These are phyloP conservation scores for Venturia carpophila DNA, from an alignment of 2,329 filamentous ascomycete species.

Conservation along the genomic window DNA sequence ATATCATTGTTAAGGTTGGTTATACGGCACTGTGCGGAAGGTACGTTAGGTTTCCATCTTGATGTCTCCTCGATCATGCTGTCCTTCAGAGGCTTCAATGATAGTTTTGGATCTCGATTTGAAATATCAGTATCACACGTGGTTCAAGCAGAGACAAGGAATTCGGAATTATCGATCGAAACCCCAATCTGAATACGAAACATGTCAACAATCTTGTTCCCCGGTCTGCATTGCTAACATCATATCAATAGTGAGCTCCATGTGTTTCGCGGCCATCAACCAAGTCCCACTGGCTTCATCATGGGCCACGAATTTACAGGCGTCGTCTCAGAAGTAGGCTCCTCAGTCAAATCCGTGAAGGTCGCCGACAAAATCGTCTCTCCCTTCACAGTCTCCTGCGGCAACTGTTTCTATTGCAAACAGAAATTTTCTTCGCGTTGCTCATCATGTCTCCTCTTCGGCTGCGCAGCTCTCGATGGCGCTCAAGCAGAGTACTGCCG, in stretches of 20 bases:
- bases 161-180: neutral
- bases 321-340: constrained; percentile 58
- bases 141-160: neutral
- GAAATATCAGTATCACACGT: neutral
- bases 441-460: constrained; percentile 61
- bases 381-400: constrained; percentile 60
- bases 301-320: constrained; percentile 88
- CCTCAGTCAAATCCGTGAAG: constrained; percentile 58
- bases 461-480: constrained; percentile 60
- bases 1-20: constrained; percentile 75
- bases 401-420: constrained; percentile 77
- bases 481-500: constrained; percentile 73
- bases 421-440: constrained; percentile 72
- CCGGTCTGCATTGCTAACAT: neutral
- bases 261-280: constrained; percentile 74
- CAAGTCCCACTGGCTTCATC: constrained; percentile 55
- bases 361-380: constrained; percentile 73
- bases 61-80: no score
- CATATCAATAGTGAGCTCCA: constrained; percentile 64
- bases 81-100: no score
- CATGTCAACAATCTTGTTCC: neutral
- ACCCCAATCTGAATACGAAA: neutral
- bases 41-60: constrained; percentile 40
- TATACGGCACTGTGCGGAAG: constrained; percentile 83
- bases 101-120: no score